phyloP scores from a whole-genome alignment of 192 early-diverging fungal species.

The Martensiomyces pterosporus region DNA sequence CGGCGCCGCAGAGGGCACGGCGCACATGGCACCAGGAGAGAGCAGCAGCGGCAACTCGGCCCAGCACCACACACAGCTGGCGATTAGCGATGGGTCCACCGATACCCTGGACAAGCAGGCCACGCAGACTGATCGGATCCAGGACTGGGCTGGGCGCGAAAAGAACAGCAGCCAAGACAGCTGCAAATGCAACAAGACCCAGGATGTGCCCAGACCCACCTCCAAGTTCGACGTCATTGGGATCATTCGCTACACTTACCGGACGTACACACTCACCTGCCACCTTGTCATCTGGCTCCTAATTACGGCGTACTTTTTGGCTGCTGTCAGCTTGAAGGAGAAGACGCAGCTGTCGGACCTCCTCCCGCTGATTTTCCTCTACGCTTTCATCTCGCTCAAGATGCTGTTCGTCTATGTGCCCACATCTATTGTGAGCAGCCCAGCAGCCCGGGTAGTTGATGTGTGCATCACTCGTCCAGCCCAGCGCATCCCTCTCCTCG shows the following conservation, averaged over 20 bases:
- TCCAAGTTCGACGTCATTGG: conserved; percentile 1
- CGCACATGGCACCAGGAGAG: no score
- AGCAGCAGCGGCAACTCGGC: no score
- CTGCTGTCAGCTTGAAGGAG: conserved; percentile 51
- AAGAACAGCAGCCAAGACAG: no score
- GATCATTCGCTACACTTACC: conserved; percentile 9
- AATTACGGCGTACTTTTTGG: conserved; percentile 61
- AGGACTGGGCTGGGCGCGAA: no score
- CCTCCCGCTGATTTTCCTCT: conserved; percentile 49
- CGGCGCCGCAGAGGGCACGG: no score
- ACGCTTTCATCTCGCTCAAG: conserved; percentile 51
- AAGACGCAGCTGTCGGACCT: conserved; percentile 50
- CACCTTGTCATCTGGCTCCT: conserved; percentile 52
- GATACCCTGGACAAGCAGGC: no score
- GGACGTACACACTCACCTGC: conserved; percentile 12
- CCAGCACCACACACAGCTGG: no score
- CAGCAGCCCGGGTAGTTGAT: not conserved
- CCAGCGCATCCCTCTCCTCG: conserved; percentile 29
- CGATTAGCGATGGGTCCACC: no score
- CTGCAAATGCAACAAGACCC: no score
- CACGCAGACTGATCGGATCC: no score
- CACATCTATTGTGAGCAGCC: conserved; percentile 26
- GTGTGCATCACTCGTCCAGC: conserved; percentile 7
- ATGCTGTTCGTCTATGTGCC: conserved; percentile 47
- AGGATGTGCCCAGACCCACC: not conserved